Base-by-base conservation (phyloP, 129 eudicot species). In the Artemisia annua region DNA sequence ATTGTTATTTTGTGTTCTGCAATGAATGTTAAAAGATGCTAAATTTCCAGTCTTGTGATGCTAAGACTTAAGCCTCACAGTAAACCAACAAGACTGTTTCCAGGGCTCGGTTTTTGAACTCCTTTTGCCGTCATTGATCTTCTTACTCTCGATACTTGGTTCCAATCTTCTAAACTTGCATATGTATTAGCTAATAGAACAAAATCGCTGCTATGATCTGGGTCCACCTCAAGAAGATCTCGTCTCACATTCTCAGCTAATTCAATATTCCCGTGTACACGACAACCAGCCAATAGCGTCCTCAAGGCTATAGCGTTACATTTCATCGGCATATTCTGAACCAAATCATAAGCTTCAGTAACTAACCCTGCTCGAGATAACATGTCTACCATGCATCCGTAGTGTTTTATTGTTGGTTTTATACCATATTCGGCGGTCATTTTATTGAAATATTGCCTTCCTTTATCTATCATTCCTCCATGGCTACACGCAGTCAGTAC, bases 341-440 rank as follows among this genome's bases (percentile, higher is more conserved):
- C 72, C 18, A 83, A 78, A 12, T 22, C 20, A 48, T 86, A 81
- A 75, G 91, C 88, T 71, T 83, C 84, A 6, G 58, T 74, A 26
- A 80, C 67, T n/a, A 75, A 57, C 22, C 91, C 88, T 11, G 80
- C 88, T 78, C 91, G 63, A 8, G 88, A 79, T 50, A 86, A 43
- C 79, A 78, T 83, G 75, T 83, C 91, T 4, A 86, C 84, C 91
- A 86, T 68, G 75, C 88, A 63, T 26, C 91, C 88, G 48, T 78
- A 81, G 46, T 86, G 91, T 24, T 86, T 81, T 70, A 80, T 83
- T 22, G 72, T 68, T 10, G 84, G 88, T 54, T 75, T 49, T 11
- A 80, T 80, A n/a, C 61, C 16, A 59, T 78, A 72, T 28, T 75
- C 49, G 14, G 46, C 55, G 2, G 32, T 73, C 89, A 85, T 82